These are phyloP conservation scores for Rubia yunnanensis DNA, from an alignment of 257 asterid species.

Conservation along the genomic window DNA sequence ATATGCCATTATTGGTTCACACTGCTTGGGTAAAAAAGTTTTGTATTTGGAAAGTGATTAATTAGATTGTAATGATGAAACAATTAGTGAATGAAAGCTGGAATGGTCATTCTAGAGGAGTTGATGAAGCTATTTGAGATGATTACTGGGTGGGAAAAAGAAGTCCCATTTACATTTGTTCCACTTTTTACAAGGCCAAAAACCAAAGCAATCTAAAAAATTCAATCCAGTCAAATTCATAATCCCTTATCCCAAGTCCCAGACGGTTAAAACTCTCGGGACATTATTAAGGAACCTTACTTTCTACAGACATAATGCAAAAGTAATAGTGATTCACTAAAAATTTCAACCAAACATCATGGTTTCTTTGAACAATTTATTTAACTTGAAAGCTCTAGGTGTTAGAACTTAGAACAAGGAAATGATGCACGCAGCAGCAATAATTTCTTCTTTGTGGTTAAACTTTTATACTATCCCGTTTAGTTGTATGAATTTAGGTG, in stretches of 20 bases:
- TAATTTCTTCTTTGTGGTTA: not conserved
- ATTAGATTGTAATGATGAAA: slow-evolving; percentile 12
- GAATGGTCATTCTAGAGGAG: slow-evolving; percentile 5
- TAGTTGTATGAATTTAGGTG: too few species aligned
- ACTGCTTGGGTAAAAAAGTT: not conserved
- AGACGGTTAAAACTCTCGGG: not conserved
- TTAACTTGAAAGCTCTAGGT: not conserved
- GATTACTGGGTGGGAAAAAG: not conserved
- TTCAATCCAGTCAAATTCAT: not conserved
- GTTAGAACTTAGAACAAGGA: not conserved
- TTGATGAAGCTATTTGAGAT: not conserved
- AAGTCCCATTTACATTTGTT: slow-evolving; percentile 2
- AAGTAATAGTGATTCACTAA: not conserved
- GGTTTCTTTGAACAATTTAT: not conserved
- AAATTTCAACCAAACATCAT: not conserved
- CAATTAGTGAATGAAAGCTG: slow-evolving; percentile 18
- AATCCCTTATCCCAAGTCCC: not conserved
- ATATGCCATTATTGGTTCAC: not conserved
- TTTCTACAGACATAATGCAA: not conserved
- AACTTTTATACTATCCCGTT: too few species aligned
- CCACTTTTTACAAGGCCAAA: slow-evolving; percentile 9
- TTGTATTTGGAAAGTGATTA: not conserved
- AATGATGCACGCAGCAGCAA: not conserved
- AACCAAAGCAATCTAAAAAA: slow-evolving; percentile 1
- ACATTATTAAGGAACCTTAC: too few species aligned